phyloP scores from a whole-genome alignment of 2,329 filamentous ascomycete species.

The Apiospora kogelbergensis region DNA sequence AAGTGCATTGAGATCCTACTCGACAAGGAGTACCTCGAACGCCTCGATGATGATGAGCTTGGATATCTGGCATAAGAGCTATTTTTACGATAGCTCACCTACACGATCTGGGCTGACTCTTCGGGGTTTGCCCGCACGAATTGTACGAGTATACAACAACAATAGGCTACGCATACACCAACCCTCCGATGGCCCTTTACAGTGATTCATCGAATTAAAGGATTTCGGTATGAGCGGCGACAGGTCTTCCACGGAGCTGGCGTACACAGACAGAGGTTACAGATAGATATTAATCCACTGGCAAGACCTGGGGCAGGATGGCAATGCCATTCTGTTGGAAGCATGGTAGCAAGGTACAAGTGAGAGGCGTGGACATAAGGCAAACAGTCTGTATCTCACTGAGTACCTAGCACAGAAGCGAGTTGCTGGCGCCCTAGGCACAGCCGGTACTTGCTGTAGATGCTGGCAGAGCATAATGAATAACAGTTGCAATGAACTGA shows the following conservation, averaged over 20 bases:
- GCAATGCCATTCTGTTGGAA: background rate
- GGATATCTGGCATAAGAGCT: slow-evolving; percentile 79
- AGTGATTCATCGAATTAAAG: background rate
- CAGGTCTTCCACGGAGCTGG: background rate
- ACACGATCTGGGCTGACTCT: background rate
- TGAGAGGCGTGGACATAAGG: background rate
- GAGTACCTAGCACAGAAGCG: background rate
- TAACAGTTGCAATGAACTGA: background rate
- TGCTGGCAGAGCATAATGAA: background rate
- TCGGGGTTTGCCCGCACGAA: background rate
- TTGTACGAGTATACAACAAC: background rate
- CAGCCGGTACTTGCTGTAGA: background rate
- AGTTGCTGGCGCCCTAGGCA: background rate
- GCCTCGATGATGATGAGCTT: slow-evolving; percentile 89
- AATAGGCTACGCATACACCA: background rate
- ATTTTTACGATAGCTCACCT: background rate
- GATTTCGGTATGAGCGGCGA: background rate
- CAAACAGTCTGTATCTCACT: background rate
- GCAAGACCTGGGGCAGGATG: background rate
- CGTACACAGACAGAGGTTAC: background rate
- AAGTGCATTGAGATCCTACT: slow-evolving; percentile 98
- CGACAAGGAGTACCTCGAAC: slow-evolving; percentile 98
- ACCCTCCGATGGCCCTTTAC: background rate
- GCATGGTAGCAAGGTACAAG: background rate
- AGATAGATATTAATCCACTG: background rate